phyloP scores from a whole-genome alignment of 2,329 filamentous ascomycete species.

The Hysterium pulicare region DNA sequence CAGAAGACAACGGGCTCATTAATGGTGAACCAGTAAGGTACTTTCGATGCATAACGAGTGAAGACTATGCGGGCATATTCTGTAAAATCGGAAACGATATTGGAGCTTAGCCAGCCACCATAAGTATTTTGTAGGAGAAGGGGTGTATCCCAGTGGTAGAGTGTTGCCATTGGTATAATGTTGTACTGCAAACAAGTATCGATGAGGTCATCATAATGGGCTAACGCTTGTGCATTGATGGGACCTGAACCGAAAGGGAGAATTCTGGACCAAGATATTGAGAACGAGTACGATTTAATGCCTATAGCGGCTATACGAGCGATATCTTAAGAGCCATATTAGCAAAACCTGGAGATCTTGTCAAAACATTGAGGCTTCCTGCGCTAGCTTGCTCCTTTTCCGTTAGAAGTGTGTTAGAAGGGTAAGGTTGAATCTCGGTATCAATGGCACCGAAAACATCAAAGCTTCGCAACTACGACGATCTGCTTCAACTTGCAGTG shows the following conservation, averaged over 20 bases:
- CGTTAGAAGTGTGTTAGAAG: too few relatives aligned
- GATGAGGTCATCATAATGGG: constrained; percentile 56
- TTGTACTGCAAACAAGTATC: constrained; percentile 49
- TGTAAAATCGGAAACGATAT: constrained; percentile 51
- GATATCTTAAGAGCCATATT: too few relatives aligned
- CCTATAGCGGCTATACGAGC: constrained; percentile 52
- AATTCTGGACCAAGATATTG: constrained; percentile 52
- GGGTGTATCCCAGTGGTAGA: constrained; percentile 52
- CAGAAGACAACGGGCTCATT: too few relatives aligned
- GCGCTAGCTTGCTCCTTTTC: too few relatives aligned
- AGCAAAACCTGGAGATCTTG: too few relatives aligned
- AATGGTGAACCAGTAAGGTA: constrained; percentile 50
- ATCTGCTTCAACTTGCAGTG: too few relatives aligned
- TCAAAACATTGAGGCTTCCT: too few relatives aligned
- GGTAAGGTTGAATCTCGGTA: too few relatives aligned
- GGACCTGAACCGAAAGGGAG: constrained; percentile 53
- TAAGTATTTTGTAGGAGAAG: constrained; percentile 32
- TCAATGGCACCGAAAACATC: too few relatives aligned
- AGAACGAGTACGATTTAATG: constrained; percentile 52
- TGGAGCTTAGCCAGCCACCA: constrained; percentile 45
- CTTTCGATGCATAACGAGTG: constrained; percentile 50
- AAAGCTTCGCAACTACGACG: too few relatives aligned
- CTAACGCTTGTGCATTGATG: constrained; percentile 50
- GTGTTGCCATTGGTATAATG: constrained; percentile 48
- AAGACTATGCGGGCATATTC: constrained; percentile 54